Evolutionary conservation across 2,329 filamentous ascomycete genomes (phyloP), one percentile per base, ranked within the genome.

Genomic region (Colletotrichum coccodes): DNA sequence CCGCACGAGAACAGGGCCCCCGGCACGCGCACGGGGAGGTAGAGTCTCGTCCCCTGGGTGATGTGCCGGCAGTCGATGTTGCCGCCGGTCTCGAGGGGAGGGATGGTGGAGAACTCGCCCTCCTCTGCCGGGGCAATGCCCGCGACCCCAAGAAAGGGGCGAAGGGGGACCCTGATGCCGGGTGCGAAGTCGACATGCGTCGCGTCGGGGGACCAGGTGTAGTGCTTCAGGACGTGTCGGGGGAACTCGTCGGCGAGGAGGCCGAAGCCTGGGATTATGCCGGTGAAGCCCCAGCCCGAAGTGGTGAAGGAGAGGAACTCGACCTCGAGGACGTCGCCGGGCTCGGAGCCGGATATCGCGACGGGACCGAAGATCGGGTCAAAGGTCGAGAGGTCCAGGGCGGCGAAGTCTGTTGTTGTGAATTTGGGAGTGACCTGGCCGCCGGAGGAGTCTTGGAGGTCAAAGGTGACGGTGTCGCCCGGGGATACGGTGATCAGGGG

Each of bases 61-160:
- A 87, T 73, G 70, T 87, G 81, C 47, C 82, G 83, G 70, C 85
- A 86, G 74, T 88, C 86, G 54, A 88, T 80, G 72, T 88, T 88
- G n/a, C 86, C 86, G 54, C 86, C 86, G 4, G 81, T 84, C 30
- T 82, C 79, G 56, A 83, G 83, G 1, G 86, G 85, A 28, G 85
- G 85, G 21, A 88, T 84, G 4, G 83, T 87, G 30, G 79, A 79
- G 59, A 85, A 81, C 52, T 85, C 81, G 30, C 81, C 83, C 26
- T 79, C 76, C 12, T 75, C 77, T 11, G 78, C 81, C 0, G 82
- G 85, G 0, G 86, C 85, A 6, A 88, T 77, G 36, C 85, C 86
- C 70, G 87, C 83, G 34, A 86, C 80, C 23, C 86, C 86, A 11
- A 87, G 77, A 73, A 87, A 88, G 0, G 86, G 86, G 26, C 81